phyloP scores from a whole-genome alignment of 495 filamentous ascomycete genomes.

The Tetracladium setigerum region DNA sequence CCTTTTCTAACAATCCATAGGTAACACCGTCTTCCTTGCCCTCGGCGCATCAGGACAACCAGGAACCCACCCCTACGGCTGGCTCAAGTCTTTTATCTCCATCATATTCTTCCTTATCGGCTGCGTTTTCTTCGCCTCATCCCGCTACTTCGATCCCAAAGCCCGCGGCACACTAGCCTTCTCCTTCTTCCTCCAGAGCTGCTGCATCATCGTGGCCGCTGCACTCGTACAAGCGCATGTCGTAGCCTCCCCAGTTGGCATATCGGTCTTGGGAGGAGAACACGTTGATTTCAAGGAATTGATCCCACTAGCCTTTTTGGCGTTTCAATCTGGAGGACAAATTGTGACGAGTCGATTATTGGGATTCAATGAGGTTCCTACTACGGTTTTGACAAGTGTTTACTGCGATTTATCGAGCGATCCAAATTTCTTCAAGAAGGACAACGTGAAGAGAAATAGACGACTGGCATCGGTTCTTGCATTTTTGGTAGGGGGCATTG shows the following conservation, averaged over 20 bases:
- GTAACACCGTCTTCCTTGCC: slow-evolving; percentile 62
- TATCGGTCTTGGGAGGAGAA: slow-evolving; percentile 12
- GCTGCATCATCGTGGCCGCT: slow-evolving; percentile 50
- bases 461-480: slow-evolving; percentile 48
- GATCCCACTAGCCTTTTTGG: slow-evolving; percentile 54
- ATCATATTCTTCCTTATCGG: slow-evolving; percentile 49
- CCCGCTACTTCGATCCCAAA: slow-evolving; percentile 16
- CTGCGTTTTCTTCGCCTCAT: slow-evolving; percentile 33
- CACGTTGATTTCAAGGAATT: slow-evolving; percentile 32
- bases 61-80: slow-evolving; percentile 45
- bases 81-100: slow-evolving; percentile 57
- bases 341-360: slow-evolving; percentile 57
- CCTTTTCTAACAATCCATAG: slow-evolving; percentile 23
- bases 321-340: slow-evolving; percentile 64
- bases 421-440: slow-evolving; percentile 37
- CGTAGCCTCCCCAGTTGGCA: slow-evolving; percentile 31
- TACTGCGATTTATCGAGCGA: slow-evolving; percentile 62
- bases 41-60: slow-evolving; percentile 51
- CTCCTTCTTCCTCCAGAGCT: slow-evolving; percentile 51
- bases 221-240: slow-evolving; percentile 44
- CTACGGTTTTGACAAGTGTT: slow-evolving; percentile 64
- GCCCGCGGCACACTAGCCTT: slow-evolving; percentile 45
- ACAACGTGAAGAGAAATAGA: slow-evolving; percentile 59
- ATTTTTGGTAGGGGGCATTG: slow-evolving; percentile 53
- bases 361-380: slow-evolving; percentile 62